Conservation (phyloP, 306 rosid genomes). For the Medicago arabica region DNA sequence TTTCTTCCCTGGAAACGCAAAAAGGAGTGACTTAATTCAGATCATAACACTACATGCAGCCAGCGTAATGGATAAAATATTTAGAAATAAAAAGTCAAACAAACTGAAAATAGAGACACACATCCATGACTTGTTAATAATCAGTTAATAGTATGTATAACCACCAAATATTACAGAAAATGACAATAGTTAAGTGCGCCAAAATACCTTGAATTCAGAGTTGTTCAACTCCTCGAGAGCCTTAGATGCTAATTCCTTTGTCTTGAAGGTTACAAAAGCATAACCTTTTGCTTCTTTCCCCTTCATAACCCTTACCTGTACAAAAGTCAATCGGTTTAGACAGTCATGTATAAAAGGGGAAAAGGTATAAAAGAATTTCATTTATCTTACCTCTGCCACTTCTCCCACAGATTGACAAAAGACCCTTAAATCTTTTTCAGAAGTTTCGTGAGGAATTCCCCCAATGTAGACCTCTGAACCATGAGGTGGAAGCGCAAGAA, state of each 20-base stretch:
- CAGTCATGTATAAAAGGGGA: conserved; percentile 2
- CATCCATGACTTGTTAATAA: conserved; percentile 26
- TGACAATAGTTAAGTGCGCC: background rate
- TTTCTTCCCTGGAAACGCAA: conserved; percentile 59
- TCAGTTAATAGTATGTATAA: conserved; percentile 18
- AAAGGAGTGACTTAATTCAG: conserved; percentile 18
- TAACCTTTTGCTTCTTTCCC: conserved; percentile 68
- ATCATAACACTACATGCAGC: conserved; percentile 9
- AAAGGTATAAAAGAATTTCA: conserved; percentile 23
- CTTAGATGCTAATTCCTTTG: conserved; percentile 69
- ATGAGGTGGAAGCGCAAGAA: conserved; percentile 83
- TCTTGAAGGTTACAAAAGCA: conserved; percentile 76
- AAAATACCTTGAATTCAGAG: conserved; percentile 62
- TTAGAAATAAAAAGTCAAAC: background rate
- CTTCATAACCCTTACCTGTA: conserved; percentile 75
- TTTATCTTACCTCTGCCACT: conserved; percentile 59
- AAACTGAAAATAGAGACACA: background rate
- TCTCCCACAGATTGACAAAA: conserved; percentile 76
- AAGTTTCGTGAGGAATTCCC: conserved; percentile 62
- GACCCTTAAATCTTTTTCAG: conserved; percentile 66
- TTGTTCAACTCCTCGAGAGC: conserved; percentile 71
- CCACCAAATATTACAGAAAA: conserved; percentile 22
- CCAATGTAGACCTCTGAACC: conserved; percentile 80
- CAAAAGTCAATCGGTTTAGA: conserved; percentile 27
- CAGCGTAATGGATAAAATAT: conserved; percentile 11